Percentiles rank a stretch among this genome's conserved stretches.
Conservation (phyloP, 441 rosid species). For the Gossypium davidsonii region DNA sequence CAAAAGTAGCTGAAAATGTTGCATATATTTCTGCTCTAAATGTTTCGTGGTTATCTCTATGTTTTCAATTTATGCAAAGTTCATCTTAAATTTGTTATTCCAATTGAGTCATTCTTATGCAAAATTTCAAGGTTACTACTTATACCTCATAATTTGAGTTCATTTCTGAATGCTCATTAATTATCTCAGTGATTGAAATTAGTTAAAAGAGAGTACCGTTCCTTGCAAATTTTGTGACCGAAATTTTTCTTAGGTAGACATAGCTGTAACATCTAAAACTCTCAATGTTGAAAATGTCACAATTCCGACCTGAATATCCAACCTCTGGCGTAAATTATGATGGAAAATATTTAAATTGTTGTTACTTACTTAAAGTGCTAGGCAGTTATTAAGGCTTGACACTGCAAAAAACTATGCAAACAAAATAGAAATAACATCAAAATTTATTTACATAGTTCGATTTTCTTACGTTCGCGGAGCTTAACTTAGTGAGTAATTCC, state of each 20-base stretch:
- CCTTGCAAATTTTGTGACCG: no score
- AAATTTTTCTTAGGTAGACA: no score
- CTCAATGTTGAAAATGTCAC: neutral
- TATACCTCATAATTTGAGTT: no score
- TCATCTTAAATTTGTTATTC: neutral
- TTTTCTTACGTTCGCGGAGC: neutral
- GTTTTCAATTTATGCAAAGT: neutral
- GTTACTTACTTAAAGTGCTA: neutral
- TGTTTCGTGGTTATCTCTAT: neutral
- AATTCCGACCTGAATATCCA: neutral
- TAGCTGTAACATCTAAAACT: no score
- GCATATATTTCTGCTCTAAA: neutral
- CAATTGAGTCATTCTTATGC: neutral
- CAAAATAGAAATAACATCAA: neutral
- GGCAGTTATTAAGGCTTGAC: neutral
- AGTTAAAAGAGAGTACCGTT: no score
- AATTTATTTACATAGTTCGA: no score
- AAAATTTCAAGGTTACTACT: neutral
- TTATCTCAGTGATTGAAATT: no score
- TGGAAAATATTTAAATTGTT: neutral
- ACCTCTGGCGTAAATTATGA: neutral
- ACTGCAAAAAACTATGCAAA: neutral
- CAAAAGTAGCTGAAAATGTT: slow-evolving; percentile 45
- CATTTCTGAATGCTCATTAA: no score
- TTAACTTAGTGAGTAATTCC: neutral